These are phyloP conservation scores for Sporothrix variecibatus DNA, from an alignment of 2,329 filamentous ascomycete genomes.

Conservation along the genomic window DNA sequence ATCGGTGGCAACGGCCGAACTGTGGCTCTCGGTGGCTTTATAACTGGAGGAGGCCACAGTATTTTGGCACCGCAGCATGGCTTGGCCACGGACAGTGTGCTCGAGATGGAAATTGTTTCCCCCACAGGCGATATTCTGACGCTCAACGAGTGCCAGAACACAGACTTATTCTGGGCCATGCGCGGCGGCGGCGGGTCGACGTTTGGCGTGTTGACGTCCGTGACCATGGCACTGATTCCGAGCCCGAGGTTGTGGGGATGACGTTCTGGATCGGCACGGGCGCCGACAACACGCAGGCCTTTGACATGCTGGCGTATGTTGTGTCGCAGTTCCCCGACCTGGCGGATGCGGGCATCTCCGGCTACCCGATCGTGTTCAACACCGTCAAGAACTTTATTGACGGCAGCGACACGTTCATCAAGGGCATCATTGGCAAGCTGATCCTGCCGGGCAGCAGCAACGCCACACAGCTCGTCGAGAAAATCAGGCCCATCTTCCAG, in stretches of 20 bases:
- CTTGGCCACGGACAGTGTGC: conserved; percentile 62
- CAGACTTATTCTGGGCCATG: conserved; percentile 66
- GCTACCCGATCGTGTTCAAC: conserved; percentile 48
- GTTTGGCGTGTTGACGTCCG: conserved; percentile 60
- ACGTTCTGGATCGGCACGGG: conserved; percentile 37
- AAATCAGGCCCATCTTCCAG: conserved; percentile 26
- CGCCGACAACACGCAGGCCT: conserved; percentile 43
- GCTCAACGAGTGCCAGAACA: conserved; percentile 54
- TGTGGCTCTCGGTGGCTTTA: conserved; percentile 62
- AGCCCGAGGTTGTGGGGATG: conserved; percentile 37
- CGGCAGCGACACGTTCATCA: conserved; percentile 23
- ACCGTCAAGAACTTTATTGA: conserved; percentile 39
- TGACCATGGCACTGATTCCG: conserved; percentile 57
- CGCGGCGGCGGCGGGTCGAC: conserved; percentile 61
- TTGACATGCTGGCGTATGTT: conserved; percentile 50
- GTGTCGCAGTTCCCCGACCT: conserved; percentile 50
- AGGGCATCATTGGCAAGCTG: conserved; percentile 31
- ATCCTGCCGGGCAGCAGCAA: conserved; percentile 23
- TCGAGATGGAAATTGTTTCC: conserved; percentile 61
- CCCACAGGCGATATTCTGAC: conserved; percentile 50
- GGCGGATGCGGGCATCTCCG: conserved; percentile 52
- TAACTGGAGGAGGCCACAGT: conserved; percentile 63
- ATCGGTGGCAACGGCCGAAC: conserved; percentile 58
- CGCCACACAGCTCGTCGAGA: conserved; percentile 15
- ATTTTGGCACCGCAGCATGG: conserved; percentile 56